These are phyloP conservation scores for Dalechampia spathulata DNA, from an alignment of 441 rosid species.

Conservation along the genomic window DNA sequence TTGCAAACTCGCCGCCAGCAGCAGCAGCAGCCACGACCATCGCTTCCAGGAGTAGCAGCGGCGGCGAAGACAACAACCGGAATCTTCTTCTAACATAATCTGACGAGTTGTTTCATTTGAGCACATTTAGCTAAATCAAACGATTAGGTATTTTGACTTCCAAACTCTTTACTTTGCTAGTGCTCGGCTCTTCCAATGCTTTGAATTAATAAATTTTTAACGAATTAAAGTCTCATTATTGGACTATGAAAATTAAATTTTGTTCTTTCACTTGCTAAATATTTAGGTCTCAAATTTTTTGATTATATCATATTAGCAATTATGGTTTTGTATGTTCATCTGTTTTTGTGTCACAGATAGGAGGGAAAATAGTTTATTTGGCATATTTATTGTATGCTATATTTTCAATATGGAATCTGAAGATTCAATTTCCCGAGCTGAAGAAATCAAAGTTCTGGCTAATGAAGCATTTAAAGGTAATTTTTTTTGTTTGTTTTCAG, in stretches of 20 bases:
- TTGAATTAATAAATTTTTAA: no score
- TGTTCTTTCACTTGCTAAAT: no score
- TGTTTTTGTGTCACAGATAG: neutral
- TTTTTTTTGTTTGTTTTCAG: neutral
- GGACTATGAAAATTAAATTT: no score
- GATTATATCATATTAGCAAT: no score
- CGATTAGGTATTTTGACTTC: no score
- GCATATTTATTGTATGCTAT: neutral
- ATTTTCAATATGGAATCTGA: conserved; percentile 49
- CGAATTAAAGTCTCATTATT: no score
- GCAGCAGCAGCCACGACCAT: neutral
- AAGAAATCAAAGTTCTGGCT: conserved; percentile 65
- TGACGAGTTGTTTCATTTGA: no score
- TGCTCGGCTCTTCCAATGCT: no score
- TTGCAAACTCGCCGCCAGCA: neutral
- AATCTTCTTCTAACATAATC: neutral
- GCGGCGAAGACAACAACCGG: neutral
- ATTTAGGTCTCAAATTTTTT: no score
- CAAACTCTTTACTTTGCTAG: no score
- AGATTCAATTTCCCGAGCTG: conserved; percentile 47
- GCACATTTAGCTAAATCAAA: no score
- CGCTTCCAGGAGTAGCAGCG: neutral
- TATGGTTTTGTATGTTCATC: no score
- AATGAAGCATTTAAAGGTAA: conserved; percentile 92
- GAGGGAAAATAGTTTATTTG: neutral